Percentiles rank a stretch among this genome's conserved stretches.
Conservation (phyloP, 2,329 filamentous ascomycete genomes). For the Intubia oerlemansii region DNA sequence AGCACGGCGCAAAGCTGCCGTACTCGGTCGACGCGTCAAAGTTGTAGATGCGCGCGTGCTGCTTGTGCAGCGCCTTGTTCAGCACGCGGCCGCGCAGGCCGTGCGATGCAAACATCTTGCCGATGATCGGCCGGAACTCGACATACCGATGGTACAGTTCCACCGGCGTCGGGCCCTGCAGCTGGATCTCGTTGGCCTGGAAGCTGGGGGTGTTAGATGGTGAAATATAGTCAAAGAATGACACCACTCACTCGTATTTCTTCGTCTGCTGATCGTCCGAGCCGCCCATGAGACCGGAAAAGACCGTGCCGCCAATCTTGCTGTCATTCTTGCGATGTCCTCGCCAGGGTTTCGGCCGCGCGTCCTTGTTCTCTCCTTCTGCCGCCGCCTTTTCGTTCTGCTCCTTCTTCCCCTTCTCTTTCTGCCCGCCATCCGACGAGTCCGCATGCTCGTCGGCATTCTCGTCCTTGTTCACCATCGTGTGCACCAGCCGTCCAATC, state of each 20-base stretch:
- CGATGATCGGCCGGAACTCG: slow-evolving; percentile 79
- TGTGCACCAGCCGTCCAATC: slow-evolving; percentile 61
- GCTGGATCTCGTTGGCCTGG: slow-evolving; percentile 79
- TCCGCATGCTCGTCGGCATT: slow-evolving; percentile 20
- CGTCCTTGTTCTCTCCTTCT: too few relatives aligned
- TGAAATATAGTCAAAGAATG: too few relatives aligned
- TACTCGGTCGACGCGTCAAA: slow-evolving; percentile 58
- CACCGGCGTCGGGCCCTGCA: slow-evolving; percentile 61
- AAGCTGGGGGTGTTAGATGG: too few relatives aligned
- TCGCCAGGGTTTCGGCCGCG: too few relatives aligned
- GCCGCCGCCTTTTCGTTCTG: too few relatives aligned
- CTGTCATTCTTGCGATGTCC: too few relatives aligned
- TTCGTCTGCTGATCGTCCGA: background rate
- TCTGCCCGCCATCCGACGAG: slow-evolving; percentile 14
- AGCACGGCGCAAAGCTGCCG: slow-evolving; percentile 44
- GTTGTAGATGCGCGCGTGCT: slow-evolving; percentile 77
- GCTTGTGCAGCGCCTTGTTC: slow-evolving; percentile 72
- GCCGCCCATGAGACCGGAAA: too few relatives aligned
- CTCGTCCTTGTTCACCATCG: slow-evolving; percentile 42
- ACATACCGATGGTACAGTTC: slow-evolving; percentile 80
- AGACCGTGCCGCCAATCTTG: too few relatives aligned
- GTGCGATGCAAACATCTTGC: slow-evolving; percentile 62
- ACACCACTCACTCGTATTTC: too few relatives aligned
- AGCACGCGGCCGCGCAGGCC: slow-evolving; percentile 63
- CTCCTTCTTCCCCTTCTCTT: too few relatives aligned